Percentiles rank a stretch among this genome's conserved stretches.
Evolutionary conservation across 495 filamentous ascomycete species (phyloP).

Genomic region (Trichoderma asperelloides): DNA sequence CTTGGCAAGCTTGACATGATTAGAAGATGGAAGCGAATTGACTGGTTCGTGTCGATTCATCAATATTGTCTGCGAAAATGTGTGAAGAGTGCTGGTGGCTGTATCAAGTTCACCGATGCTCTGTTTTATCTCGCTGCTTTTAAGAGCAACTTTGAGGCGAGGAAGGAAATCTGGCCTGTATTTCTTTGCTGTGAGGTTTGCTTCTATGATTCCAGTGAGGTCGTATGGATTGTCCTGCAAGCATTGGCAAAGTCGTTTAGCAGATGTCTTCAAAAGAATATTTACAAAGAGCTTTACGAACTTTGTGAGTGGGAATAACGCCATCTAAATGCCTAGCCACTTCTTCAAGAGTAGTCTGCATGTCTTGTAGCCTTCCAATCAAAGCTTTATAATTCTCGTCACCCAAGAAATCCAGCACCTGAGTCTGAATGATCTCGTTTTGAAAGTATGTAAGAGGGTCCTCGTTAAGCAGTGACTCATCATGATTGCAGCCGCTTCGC

Average conservation of each 20-base stretch:
- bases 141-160: background rate
- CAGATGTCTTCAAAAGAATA: background rate
- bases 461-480: background rate
- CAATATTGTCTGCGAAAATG: background rate
- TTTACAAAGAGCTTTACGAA: background rate
- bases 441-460: background rate
- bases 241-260: background rate
- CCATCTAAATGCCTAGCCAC: slow-evolving; percentile 6
- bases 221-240: background rate
- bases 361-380: background rate
- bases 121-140: background rate
- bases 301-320: slow-evolving; percentile 8
- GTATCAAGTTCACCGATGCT: background rate
- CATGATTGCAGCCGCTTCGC: background rate
- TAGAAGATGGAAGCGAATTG: background rate
- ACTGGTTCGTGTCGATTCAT: background rate
- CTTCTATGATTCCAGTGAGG: background rate
- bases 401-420: slow-evolving; percentile 7
- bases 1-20: background rate
- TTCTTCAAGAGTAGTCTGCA: background rate
- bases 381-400: slow-evolving; percentile 8
- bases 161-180: background rate
- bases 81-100: background rate
- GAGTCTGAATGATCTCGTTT: background rate
- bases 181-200: background rate